phyloP scores from a whole-genome alignment of 306 rosid genomes.

The Vigna hirtella region DNA sequence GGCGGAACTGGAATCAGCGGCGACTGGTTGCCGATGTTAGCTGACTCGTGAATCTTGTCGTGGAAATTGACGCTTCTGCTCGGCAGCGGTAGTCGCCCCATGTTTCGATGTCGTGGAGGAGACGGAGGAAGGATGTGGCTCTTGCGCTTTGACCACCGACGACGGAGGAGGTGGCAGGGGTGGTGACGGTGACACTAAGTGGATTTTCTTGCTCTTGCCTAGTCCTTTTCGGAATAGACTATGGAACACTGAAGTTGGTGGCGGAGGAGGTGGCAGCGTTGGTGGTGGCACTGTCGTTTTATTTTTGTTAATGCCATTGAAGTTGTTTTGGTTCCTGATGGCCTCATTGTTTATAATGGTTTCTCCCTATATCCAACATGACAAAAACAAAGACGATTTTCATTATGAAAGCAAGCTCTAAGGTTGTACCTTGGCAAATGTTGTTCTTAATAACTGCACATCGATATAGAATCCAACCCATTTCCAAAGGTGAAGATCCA shows the following conservation, averaged over 20 bases:
- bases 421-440: no score
- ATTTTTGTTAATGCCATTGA: no score
- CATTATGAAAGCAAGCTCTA: no score
- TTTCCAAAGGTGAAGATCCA: no score
- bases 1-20: slow-evolving; percentile 70
- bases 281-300: slow-evolving; percentile 45
- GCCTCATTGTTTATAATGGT: no score
- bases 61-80: slow-evolving; percentile 34
- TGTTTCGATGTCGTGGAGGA: slow-evolving; percentile 13
- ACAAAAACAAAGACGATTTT: no score
- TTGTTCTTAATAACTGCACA: no score
- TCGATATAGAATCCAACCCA: no score
- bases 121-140: slow-evolving; percentile 46
- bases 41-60: slow-evolving; percentile 25
- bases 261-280: slow-evolving; percentile 67
- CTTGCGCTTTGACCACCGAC: slow-evolving; percentile 51
- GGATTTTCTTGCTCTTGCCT: slow-evolving; percentile 66
- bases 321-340: no score
- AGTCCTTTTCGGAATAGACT: slow-evolving; percentile 66
- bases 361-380: no score
- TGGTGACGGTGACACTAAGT: slow-evolving; percentile 54
- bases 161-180: slow-evolving; percentile 60
- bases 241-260: slow-evolving; percentile 70
- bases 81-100: slow-evolving; percentile 69
- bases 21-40: slow-evolving; percentile 55